Evolutionary conservation across 257 asterid genomes (phyloP).

Genomic region (Lantana camara): DNA sequence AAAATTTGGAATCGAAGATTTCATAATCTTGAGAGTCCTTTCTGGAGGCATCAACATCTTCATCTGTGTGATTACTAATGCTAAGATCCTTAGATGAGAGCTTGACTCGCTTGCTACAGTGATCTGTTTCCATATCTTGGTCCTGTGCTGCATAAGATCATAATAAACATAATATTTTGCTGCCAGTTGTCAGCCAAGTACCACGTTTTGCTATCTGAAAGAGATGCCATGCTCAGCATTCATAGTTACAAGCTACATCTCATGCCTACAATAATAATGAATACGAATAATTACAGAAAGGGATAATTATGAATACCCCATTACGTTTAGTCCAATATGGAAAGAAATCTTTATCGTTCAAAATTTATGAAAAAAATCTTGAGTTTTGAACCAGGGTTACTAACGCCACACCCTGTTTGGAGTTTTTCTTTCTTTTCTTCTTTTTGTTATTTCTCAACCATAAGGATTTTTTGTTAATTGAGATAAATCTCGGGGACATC

Average conservation of each 20-base stretch:
- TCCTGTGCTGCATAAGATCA: conserved; percentile 43
- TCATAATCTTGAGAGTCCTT: conserved; percentile 31
- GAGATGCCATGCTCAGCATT: neutral
- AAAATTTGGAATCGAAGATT: conserved; percentile 12
- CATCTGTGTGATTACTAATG: conserved; percentile 17
- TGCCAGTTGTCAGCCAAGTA: neutral
- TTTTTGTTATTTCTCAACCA: too few relatives aligned
- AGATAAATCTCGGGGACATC: too few relatives aligned
- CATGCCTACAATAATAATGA: conserved; percentile 1
- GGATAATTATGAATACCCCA: too few relatives aligned
- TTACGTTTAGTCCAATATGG: too few relatives aligned
- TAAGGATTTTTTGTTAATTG: too few relatives aligned
- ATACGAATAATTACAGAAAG: neutral
- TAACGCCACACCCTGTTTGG: too few relatives aligned
- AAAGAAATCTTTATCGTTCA: too few relatives aligned
- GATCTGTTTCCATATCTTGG: conserved; percentile 27
- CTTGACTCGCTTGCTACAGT: conserved; percentile 39
- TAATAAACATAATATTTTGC: conserved; percentile 1
- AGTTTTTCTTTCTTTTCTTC: too few relatives aligned
- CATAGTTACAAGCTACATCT: too few relatives aligned
- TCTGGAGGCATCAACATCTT: conserved; percentile 27
- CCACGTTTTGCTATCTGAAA: neutral
- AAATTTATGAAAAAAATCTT: too few relatives aligned
- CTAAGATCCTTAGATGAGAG: conserved; percentile 32
- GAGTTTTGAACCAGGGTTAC: too few relatives aligned